Percentiles rank a stretch among this genome's conserved stretches.
Conservation (phyloP, 2,329 filamentous ascomycete genomes). For the Epichloe festucae region DNA sequence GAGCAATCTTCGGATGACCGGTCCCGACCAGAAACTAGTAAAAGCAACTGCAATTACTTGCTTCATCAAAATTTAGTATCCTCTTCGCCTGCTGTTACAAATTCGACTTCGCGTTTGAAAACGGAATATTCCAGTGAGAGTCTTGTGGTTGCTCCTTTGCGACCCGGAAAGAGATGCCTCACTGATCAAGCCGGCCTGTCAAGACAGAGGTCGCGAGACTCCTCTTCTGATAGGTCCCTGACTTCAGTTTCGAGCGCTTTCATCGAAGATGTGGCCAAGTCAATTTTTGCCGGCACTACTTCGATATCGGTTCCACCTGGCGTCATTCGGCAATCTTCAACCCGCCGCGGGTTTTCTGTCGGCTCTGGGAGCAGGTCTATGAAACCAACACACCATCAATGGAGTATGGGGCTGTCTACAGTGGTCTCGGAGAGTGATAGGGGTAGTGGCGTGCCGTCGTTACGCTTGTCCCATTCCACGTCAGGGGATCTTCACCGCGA, state of each 20-base stretch:
- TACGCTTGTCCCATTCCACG: slow-evolving; percentile 32
- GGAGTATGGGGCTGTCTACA: slow-evolving; percentile 51
- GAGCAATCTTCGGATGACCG: slow-evolving; percentile 25
- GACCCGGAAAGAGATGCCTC: slow-evolving; percentile 32
- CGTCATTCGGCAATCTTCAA: neutral
- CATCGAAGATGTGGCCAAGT: slow-evolving; percentile 31
- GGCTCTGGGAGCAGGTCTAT: neutral
- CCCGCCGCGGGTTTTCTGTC: neutral
- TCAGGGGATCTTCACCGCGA: slow-evolving; percentile 36
- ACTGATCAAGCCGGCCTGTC: slow-evolving; percentile 36
- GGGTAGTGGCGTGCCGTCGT: slow-evolving; percentile 35
- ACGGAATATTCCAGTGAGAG: slow-evolving; percentile 48
- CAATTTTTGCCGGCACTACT: slow-evolving; percentile 18
- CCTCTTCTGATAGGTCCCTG: slow-evolving; percentile 39
- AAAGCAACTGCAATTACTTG: slow-evolving; percentile 39
- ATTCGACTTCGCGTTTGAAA: neutral
- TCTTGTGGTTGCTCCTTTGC: slow-evolving; percentile 42
- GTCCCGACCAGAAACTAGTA: slow-evolving; percentile 21
- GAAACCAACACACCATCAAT: slow-evolving; percentile 37
- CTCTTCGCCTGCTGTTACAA: neutral
- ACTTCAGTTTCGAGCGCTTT: slow-evolving; percentile 43
- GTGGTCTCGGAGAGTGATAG: slow-evolving; percentile 49
- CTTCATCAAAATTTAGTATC: slow-evolving; percentile 33
- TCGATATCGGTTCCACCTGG: slow-evolving; percentile 11
- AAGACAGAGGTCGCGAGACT: slow-evolving; percentile 39